Percentiles rank a stretch among this genome's conserved stretches.
Conservation (phyloP, 768 basidiomycete genomes). For the Tricholoma bakamatsutake region DNA sequence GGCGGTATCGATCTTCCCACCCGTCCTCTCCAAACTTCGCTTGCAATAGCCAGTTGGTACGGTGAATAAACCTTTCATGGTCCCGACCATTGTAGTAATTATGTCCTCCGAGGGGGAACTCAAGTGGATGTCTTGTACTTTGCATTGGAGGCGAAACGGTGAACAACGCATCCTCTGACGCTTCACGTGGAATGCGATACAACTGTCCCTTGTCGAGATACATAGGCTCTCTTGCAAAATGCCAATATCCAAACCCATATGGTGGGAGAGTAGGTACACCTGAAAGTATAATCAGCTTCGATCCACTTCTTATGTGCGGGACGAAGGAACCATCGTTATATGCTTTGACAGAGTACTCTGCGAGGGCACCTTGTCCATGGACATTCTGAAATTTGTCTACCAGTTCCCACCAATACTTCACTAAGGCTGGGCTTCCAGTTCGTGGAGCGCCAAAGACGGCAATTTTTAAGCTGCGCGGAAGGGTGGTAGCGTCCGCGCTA, state of each 20-base stretch:
- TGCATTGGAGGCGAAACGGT: constrained; percentile 18
- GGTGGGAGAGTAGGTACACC: constrained; percentile 59
- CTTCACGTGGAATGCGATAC: constrained; percentile 39
- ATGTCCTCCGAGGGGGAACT: constrained; percentile 51
- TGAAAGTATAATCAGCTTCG: constrained; percentile 16
- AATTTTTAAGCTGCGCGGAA: constrained; percentile 31
- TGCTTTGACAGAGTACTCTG: constrained; percentile 46
- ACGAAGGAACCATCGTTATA: constrained; percentile 43
- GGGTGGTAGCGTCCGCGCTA: constrained; percentile 5
- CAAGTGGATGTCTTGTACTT: constrained; percentile 10
- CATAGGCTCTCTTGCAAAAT: constrained; percentile 42
- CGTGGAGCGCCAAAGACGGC: constrained; percentile 49
- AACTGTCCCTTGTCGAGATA: constrained; percentile 44
- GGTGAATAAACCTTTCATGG: constrained; percentile 38
- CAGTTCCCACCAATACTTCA: constrained; percentile 34
- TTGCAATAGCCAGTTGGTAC: constrained; percentile 38
- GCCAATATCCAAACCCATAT: constrained; percentile 42
- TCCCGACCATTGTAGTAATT: constrained; percentile 58
- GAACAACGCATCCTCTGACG: constrained; percentile 44
- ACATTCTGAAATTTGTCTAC: constrained; percentile 27
- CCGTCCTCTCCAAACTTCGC: constrained; percentile 26
- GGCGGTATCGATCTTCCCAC: constrained; percentile 41
- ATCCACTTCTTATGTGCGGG: not conserved
- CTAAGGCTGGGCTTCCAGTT: constrained; percentile 38
- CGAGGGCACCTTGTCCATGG: constrained; percentile 31